These are phyloP conservation scores for Aureobasidium subglaciale DNA, from an alignment of 2,329 filamentous ascomycete species.

Conservation along the genomic window DNA sequence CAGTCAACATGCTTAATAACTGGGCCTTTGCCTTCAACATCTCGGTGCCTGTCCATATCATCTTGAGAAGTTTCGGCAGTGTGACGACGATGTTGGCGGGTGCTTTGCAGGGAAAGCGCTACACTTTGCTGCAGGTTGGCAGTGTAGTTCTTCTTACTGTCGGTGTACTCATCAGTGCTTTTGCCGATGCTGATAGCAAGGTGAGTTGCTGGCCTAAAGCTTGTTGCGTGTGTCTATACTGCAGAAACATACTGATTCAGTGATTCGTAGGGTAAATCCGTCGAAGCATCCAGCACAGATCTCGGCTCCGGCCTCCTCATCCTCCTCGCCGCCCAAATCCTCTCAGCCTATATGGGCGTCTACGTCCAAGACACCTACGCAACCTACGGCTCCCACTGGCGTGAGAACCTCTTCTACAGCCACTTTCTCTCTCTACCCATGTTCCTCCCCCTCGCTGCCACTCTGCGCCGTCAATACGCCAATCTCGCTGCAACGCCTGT, in stretches of 20 bases:
- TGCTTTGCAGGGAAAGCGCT: slow-evolving; percentile 75
- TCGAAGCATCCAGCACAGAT: slow-evolving; percentile 31
- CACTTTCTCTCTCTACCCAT: slow-evolving; percentile 67
- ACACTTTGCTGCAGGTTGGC: slow-evolving; percentile 69
- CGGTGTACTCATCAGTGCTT: slow-evolving; percentile 80
- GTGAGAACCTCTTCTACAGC: slow-evolving; percentile 93
- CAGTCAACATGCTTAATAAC: slow-evolving; percentile 94
- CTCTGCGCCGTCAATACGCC: slow-evolving; percentile 56
- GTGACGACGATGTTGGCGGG: slow-evolving; percentile 95
- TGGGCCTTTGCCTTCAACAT: slow-evolving; percentile 97
- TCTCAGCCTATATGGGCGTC: slow-evolving; percentile 89
- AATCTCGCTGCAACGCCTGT: slow-evolving; percentile 58
- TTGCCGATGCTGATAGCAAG: slow-evolving; percentile 82
- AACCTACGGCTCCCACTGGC: slow-evolving; percentile 82
- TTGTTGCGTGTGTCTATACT: too few relatives aligned
- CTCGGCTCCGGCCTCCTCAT: slow-evolving; percentile 69
- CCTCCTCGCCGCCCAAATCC: slow-evolving; percentile 77
- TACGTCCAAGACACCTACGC: slow-evolving; percentile 90
- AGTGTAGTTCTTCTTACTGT: slow-evolving; percentile 77
- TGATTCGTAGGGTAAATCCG: slow-evolving; percentile 20
- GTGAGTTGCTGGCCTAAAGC: too few relatives aligned
- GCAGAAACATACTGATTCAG: background rate
- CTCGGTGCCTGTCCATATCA: slow-evolving; percentile 93
- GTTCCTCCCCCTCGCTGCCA: slow-evolving; percentile 64
- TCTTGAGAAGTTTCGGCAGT: slow-evolving; percentile 87